A percentile compares a stretch with the other conserved stretches of the same genome.
Conservation (phyloP, 1,284 basidiomycete species). For the Ganoderma multipileum region DNA sequence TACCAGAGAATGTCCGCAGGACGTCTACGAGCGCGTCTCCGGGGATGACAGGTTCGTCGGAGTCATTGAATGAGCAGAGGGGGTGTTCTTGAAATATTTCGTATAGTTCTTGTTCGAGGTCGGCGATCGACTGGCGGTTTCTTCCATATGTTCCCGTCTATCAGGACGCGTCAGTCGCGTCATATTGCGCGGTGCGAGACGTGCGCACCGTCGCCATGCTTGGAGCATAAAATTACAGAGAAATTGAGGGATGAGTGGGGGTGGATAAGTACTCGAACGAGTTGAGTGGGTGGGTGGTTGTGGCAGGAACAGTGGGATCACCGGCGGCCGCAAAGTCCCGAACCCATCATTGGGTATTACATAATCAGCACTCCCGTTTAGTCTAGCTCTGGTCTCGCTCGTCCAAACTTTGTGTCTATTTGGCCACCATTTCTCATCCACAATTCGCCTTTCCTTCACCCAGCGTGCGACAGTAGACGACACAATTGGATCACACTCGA, state of each 20-base stretch:
- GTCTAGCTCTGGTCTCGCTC: constrained; percentile 12
- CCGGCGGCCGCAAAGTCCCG: not conserved
- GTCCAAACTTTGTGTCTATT: constrained; percentile 19
- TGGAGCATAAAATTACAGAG: constrained; percentile 30
- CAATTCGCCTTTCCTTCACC: not conserved
- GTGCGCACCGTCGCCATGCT: constrained; percentile 26
- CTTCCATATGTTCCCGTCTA: constrained; percentile 49
- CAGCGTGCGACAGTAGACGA: not conserved
- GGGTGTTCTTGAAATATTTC: constrained; percentile 71
- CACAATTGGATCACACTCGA: not conserved
- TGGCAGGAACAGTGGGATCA: constrained; percentile 15
- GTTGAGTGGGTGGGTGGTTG: constrained; percentile 16
- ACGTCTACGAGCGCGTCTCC: constrained; percentile 73
- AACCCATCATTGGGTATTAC: constrained; percentile 7
- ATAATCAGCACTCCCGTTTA: constrained; percentile 12
- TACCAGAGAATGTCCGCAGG: constrained; percentile 63
- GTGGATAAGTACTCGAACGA: not conserved
- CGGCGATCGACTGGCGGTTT: constrained; percentile 67
- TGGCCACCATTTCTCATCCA: constrained; percentile 8
- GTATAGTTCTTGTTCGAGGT: constrained; percentile 71
- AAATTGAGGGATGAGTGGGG: constrained; percentile 20
- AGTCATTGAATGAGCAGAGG: constrained; percentile 57
- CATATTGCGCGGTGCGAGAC: not conserved
- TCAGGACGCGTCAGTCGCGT: constrained; percentile 17
- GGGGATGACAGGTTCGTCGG: constrained; percentile 66